Evolutionary conservation across 1,139 yeast species (phyloP).

Genomic region (Geotrichum fermentans): DNA sequence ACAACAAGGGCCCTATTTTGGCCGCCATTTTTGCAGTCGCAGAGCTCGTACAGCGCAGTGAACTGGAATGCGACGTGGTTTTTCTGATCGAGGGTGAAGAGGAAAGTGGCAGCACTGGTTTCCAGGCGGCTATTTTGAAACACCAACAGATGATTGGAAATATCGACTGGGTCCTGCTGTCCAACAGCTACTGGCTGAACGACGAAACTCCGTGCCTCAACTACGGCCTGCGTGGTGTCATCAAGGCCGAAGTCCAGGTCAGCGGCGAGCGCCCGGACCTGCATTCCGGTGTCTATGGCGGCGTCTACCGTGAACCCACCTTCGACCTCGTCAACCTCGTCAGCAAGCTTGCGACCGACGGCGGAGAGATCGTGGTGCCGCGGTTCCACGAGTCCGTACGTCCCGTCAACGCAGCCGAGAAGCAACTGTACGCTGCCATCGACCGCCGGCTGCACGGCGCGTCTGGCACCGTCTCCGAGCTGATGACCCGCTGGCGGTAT

Average conservation of each 20-base stretch:
- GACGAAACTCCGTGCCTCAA: slow-evolving; percentile 84
- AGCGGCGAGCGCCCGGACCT: slow-evolving; percentile 75
- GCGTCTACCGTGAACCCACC: slow-evolving; percentile 82
- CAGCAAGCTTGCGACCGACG: slow-evolving; percentile 53
- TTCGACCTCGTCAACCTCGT: slow-evolving; percentile 74
- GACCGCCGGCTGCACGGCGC: slow-evolving; percentile 37
- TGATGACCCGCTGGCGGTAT: slow-evolving; percentile 82
- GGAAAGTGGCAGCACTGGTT: slow-evolving; percentile 87
- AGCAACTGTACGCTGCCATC: slow-evolving; percentile 58
- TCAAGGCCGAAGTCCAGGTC: slow-evolving; percentile 70
- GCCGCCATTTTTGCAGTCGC: slow-evolving; percentile 89
- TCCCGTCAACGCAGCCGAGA: slow-evolving; percentile 53
- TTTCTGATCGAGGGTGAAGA: slow-evolving; percentile 93
- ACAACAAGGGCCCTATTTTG: slow-evolving; percentile 90
- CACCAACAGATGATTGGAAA: slow-evolving; percentile 52
- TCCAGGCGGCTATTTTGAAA: slow-evolving; percentile 56
- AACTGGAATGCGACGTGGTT: slow-evolving; percentile 66
- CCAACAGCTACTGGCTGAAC: slow-evolving; percentile 93
- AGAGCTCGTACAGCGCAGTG: slow-evolving; percentile 50
- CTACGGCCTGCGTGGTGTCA: slow-evolving; percentile 88
- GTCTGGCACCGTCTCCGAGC: slow-evolving; percentile 19
- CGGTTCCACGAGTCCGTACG: slow-evolving; percentile 63
- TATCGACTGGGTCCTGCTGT: slow-evolving; percentile 83
- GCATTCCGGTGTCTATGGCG: slow-evolving; percentile 97
- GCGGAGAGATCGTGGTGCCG: slow-evolving; percentile 61